Evolutionary conservation across 352 stramenopile species (phyloP).

Genomic region (Globisporangium echinulatum): DNA sequence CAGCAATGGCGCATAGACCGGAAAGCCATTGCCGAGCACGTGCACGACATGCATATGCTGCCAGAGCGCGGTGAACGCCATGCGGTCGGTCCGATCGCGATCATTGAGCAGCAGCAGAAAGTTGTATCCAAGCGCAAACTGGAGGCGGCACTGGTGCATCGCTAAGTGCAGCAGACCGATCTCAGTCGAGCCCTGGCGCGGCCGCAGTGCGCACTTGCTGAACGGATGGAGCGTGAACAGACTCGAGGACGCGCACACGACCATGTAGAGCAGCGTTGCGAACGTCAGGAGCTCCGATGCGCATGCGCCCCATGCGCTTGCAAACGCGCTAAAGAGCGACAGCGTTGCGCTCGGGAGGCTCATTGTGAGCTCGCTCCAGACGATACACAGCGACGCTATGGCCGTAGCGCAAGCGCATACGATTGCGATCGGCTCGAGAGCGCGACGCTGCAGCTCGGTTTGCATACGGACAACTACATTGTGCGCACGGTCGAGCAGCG

Average conservation of each 20-base stretch:
- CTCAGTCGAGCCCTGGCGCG: conserved; percentile 51
- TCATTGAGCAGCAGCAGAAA: conserved; percentile 50
- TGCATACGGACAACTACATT: conserved; percentile 17
- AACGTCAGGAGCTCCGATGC: conserved; percentile 29
- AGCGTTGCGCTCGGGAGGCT: conserved; percentile 18
- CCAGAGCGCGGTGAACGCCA: conserved; percentile 53
- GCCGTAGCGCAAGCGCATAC: conserved; percentile 38
- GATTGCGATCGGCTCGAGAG: conserved; percentile 24
- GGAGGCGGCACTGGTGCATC: conserved; percentile 56
- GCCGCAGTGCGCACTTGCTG: conserved; percentile 40
- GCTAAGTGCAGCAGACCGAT: conserved; percentile 52
- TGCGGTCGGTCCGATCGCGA: conserved; percentile 26
- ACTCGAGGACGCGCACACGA: conserved; percentile 49
- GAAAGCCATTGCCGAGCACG: conserved; percentile 39
- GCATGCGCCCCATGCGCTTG: conserved; percentile 4
- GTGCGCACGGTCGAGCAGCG: conserved; percentile 20
- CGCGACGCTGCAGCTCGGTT: conserved; percentile 19
- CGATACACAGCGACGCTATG: conserved; percentile 34
- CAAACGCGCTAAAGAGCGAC: conserved; percentile 19
- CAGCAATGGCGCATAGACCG: conserved; percentile 44
- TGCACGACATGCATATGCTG: conserved; percentile 45
- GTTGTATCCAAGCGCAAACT: conserved; percentile 69
- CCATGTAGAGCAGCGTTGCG: conserved; percentile 50
- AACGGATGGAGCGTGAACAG: conserved; percentile 53
- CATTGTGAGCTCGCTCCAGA: conserved; percentile 69